Evolutionary conservation across 805 yeast genomes (phyloP).

Genomic region (Yamadazyma phyllophila): DNA sequence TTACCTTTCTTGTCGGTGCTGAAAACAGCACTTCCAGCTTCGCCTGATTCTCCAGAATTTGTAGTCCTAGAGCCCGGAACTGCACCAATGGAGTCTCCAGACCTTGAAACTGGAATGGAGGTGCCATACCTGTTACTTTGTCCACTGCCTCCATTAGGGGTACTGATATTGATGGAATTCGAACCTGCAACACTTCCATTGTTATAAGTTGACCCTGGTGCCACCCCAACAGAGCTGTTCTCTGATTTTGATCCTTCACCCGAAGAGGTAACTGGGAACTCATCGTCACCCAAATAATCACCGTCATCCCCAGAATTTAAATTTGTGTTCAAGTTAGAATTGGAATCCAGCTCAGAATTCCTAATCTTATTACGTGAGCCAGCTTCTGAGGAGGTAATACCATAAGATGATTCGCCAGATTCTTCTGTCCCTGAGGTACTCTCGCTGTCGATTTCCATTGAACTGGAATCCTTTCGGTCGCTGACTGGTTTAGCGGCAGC

Average conservation of each 20-base stretch:
- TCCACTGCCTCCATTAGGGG: neutral
- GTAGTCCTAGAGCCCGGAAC: neutral
- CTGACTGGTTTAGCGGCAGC: neutral
- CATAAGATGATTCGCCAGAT: conserved; percentile 12
- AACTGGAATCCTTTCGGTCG: neutral
- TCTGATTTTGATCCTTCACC: conserved; percentile 2
- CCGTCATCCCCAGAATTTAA: conserved; percentile 2
- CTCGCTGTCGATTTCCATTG: conserved; percentile 14
- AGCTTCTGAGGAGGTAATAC: conserved; percentile 10
- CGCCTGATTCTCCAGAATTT: conserved; percentile 7
- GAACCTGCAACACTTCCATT: neutral
- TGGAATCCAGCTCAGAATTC: neutral
- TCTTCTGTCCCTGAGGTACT: conserved; percentile 9
- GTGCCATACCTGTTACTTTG: conserved; percentile 5
- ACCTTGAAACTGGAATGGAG: conserved; percentile 5
- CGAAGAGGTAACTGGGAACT: neutral
- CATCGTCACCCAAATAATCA: conserved; percentile 7
- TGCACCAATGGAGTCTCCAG: neutral
- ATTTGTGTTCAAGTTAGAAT: neutral
- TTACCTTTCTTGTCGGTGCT: neutral
- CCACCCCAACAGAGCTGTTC: neutral
- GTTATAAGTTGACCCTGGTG: neutral
- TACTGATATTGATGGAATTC: no score
- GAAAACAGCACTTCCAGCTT: conserved; percentile 5
- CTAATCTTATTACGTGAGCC: neutral